Percentiles rank a stretch among this genome's conserved stretches.
Evolutionary conservation across 768 basidiomycete species (phyloP).

Genomic region (Paxillus involutus): DNA sequence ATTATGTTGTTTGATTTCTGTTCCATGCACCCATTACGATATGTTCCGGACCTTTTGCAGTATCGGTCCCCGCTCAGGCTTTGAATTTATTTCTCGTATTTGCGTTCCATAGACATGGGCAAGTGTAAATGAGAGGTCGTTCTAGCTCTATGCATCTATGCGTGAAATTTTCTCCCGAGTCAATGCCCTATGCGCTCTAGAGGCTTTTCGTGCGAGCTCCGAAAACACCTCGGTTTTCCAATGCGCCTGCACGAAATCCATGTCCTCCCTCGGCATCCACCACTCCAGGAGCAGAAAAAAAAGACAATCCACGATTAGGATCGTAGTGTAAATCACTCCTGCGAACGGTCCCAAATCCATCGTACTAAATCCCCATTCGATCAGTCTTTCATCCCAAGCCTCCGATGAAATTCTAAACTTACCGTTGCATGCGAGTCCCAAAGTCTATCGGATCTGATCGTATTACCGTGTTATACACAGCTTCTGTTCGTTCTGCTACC

Average conservation of each 20-base stretch:
- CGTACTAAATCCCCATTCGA: constrained; percentile 46
- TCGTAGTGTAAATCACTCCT: constrained; percentile 86
- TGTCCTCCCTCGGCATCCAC: constrained; percentile 73
- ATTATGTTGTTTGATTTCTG: background rate
- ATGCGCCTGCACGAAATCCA: constrained; percentile 70
- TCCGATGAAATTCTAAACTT: constrained; percentile 8
- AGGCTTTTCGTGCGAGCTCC: constrained; percentile 11
- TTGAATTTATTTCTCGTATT: too few species aligned
- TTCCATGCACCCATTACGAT: background rate
- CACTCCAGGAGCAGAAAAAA: constrained; percentile 86
- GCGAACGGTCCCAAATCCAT: constrained; percentile 76
- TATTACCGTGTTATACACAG: constrained; percentile 74
- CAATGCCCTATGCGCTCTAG: too few species aligned
- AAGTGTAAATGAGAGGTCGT: constrained; percentile 39
- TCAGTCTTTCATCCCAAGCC: background rate
- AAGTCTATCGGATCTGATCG: constrained; percentile 62
- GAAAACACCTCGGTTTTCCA: constrained; percentile 48
- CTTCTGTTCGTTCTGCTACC: constrained; percentile 78
- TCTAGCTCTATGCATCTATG: too few species aligned
- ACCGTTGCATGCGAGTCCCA: constrained; percentile 80
- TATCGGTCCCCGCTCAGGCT: background rate
- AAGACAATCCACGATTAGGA: constrained; percentile 84
- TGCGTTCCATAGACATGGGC: constrained; percentile 46
- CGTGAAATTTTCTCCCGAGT: too few species aligned
- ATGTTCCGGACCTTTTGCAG: background rate